Conservation (phyloP, 352 stramenopile species). For the Phytophthora chlamydospora region DNA sequence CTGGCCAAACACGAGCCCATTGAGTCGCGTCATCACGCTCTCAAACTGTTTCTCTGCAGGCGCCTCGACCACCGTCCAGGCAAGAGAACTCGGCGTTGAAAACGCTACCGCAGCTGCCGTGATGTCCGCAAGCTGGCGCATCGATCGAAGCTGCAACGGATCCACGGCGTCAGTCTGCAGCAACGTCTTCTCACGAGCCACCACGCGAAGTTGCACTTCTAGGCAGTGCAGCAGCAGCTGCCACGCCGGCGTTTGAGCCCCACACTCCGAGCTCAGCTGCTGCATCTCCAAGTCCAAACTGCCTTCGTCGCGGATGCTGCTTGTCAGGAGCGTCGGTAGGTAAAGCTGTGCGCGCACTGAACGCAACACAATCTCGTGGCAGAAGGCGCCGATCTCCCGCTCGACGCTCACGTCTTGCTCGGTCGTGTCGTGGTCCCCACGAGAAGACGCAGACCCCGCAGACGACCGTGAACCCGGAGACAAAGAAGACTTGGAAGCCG, state of each 20-base stretch:
- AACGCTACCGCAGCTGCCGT: slow-evolving; percentile 47
- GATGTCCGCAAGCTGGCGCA: slow-evolving; percentile 59
- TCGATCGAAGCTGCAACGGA: slow-evolving; percentile 56
- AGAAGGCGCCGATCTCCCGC: slow-evolving; percentile 61
- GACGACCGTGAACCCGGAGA: slow-evolving; percentile 31
- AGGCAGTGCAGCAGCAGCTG: slow-evolving; percentile 64
- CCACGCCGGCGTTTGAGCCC: slow-evolving; percentile 52
- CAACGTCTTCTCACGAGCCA: slow-evolving; percentile 48
- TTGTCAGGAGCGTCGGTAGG: slow-evolving; percentile 58
- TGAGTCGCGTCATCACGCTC: slow-evolving; percentile 49
- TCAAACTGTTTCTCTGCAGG: slow-evolving; percentile 52
- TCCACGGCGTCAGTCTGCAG: slow-evolving; percentile 43
- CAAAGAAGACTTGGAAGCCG: slow-evolving; percentile 38
- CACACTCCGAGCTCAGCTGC: slow-evolving; percentile 47
- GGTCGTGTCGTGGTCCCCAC: slow-evolving; percentile 13
- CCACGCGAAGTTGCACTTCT: slow-evolving; percentile 63
- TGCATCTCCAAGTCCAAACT: slow-evolving; percentile 61
- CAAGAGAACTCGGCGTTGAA: slow-evolving; percentile 46
- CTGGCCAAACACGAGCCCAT: slow-evolving; percentile 73
- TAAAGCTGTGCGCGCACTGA: slow-evolving; percentile 52
- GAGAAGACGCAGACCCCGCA: slow-evolving; percentile 17
- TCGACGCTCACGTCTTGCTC: slow-evolving; percentile 42
- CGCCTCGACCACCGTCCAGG: slow-evolving; percentile 50
- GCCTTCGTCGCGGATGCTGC: slow-evolving; percentile 47
- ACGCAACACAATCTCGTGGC: slow-evolving; percentile 53